Evolutionary conservation across 371 early-diverging fungal genomes (phyloP).

Genomic region (Mortierella sp.): DNA sequence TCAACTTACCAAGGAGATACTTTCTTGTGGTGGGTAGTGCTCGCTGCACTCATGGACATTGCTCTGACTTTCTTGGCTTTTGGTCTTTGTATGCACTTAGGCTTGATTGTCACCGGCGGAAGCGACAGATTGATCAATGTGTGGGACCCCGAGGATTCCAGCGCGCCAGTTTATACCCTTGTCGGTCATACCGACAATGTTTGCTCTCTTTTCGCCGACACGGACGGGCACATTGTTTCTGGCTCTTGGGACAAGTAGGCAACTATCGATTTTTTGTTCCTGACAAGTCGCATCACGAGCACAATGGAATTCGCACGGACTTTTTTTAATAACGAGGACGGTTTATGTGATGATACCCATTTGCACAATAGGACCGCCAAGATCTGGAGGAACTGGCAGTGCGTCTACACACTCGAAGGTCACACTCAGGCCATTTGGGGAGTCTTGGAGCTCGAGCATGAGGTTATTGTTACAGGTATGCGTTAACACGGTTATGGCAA

Average conservation of each 20-base stretch:
- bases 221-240: slow-evolving; percentile 83
- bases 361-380: slow-evolving; percentile 74
- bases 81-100: slow-evolving; percentile 53
- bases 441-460: slow-evolving; percentile 81
- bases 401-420: slow-evolving; percentile 78
- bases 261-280: not conserved
- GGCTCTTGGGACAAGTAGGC: slow-evolving; percentile 97
- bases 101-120: slow-evolving; percentile 87
- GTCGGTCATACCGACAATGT: slow-evolving; percentile 93
- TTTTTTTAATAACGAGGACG: not conserved
- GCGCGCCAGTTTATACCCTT: slow-evolving; percentile 75
- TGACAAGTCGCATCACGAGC: not conserved
- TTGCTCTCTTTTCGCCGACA: slow-evolving; percentile 77
- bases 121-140: slow-evolving; percentile 88
- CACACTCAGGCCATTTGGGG: slow-evolving; percentile 95
- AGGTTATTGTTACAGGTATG: slow-evolving; percentile 84
- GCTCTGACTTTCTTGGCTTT: not conserved
- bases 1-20: not conserved
- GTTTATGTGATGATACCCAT: not conserved
- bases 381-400: slow-evolving; percentile 89
- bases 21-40: not conserved
- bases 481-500: not conserved
- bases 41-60: not conserved
- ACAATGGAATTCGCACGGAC: not conserved
- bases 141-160: slow-evolving; percentile 75